phyloP scores from a whole-genome alignment of 202 grass and related monocot genomes.

The Eragrostis tef region DNA sequence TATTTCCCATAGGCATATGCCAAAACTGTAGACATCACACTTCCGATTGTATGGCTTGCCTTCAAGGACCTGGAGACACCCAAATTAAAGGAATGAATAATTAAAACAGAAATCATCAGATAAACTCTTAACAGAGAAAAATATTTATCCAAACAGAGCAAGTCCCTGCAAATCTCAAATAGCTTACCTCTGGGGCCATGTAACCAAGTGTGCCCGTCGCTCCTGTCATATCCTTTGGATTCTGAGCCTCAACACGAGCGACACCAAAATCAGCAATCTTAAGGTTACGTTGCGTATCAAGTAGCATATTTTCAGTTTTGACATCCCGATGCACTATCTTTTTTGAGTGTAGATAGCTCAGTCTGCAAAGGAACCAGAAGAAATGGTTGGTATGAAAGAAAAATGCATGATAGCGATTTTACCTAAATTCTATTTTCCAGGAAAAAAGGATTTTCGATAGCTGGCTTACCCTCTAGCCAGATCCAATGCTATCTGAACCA shows the following conservation, averaged over 20 bases:
- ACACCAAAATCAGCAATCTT: conserved; percentile 95
- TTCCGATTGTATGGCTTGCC: conserved; percentile 90
- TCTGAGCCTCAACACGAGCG: conserved; percentile 81
- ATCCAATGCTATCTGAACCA: conserved; percentile 78
- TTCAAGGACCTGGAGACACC: conserved; percentile 60
- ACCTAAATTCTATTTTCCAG: background rate
- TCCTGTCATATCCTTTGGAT: conserved; percentile 87
- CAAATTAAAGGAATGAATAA: conserved; percentile 1
- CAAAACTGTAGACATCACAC: conserved; percentile 89
- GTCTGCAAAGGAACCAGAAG: conserved; percentile 46
- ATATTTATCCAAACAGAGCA: background rate
- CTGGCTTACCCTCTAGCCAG: conserved; percentile 77
- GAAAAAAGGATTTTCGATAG: background rate
- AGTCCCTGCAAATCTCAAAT: background rate
- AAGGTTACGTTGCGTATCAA: conserved; percentile 61
- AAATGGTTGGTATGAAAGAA: conserved; percentile 1
- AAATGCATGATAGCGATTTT: conserved; percentile 1
- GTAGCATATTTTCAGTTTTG: conserved; percentile 88
- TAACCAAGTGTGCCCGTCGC: conserved; percentile 84
- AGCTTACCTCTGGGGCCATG: conserved; percentile 92
- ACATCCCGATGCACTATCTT: conserved; percentile 88
- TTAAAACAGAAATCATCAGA: conserved; percentile 1
- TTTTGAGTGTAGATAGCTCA: conserved; percentile 74
- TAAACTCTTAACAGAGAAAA: background rate
- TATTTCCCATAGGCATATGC: conserved; percentile 91